Percentiles rank a stretch among this genome's conserved stretches.
Conservation (phyloP, 1,284 basidiomycete genomes). For the Cerrena zonata region DNA sequence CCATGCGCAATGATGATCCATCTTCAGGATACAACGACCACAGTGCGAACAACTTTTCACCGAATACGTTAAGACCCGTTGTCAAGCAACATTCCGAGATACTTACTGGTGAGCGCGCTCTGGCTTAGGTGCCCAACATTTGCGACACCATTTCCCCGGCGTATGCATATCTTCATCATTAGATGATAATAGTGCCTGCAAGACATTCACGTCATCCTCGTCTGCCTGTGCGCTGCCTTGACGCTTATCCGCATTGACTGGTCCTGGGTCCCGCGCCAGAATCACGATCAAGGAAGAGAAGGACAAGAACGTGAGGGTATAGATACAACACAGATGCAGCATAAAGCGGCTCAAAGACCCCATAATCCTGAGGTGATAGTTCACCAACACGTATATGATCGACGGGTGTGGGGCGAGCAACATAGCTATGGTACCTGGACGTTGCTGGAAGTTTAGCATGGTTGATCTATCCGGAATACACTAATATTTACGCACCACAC, state of each 20-base stretch:
- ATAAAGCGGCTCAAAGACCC: constrained; percentile 42
- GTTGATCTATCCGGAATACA: too few relatives aligned
- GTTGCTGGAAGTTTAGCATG: too few relatives aligned
- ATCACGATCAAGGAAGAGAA: constrained; percentile 69
- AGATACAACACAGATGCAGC: constrained; percentile 50
- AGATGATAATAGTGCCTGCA: constrained; percentile 52
- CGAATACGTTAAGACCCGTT: neutral
- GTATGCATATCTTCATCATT: constrained; percentile 42
- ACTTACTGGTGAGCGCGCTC: constrained; percentile 72
- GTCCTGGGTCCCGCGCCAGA: constrained; percentile 67
- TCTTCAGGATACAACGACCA: constrained; percentile 76
- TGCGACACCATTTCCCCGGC: constrained; percentile 67
- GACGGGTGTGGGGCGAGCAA: constrained; percentile 71
- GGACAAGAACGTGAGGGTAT: constrained; percentile 59
- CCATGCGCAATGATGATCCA: constrained; percentile 92
- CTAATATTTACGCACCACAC: constrained; percentile 37
- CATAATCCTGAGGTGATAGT: constrained; percentile 56
- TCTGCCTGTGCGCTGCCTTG: constrained; percentile 17
- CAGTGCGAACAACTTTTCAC: constrained; percentile 58
- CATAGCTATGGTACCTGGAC: constrained; percentile 49
- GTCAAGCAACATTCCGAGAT: neutral
- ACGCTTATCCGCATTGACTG: constrained; percentile 36
- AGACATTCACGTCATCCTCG: constrained; percentile 47
- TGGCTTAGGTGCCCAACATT: constrained; percentile 74
- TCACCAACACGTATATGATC: constrained; percentile 56